Evolutionary conservation across 306 rosid genomes (phyloP).

Genomic region (Gastrolobium villosum): DNA sequence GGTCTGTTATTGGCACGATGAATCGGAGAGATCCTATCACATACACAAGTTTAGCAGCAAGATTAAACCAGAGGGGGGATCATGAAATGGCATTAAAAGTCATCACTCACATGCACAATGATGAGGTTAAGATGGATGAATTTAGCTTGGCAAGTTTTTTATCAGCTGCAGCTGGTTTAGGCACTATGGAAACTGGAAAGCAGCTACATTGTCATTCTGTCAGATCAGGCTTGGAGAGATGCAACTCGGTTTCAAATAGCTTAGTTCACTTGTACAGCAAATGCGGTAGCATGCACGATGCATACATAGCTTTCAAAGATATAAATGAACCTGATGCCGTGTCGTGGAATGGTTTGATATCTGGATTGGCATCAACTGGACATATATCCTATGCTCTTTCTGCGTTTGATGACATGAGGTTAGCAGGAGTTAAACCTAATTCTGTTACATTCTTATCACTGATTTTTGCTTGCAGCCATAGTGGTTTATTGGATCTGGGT

Average conservation of each 20-base stretch:
- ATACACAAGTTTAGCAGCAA: slow-evolving; percentile 69
- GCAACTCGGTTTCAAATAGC: slow-evolving; percentile 63
- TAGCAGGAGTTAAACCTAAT: slow-evolving; percentile 67
- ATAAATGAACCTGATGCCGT: slow-evolving; percentile 60
- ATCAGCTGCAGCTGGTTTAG: slow-evolving; percentile 74
- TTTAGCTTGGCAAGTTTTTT: slow-evolving; percentile 71
- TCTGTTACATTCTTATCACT: slow-evolving; percentile 61
- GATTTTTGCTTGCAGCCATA: slow-evolving; percentile 76
- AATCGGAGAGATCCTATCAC: slow-evolving; percentile 63
- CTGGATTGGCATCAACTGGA: slow-evolving; percentile 66
- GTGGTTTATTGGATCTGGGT: slow-evolving; percentile 64
- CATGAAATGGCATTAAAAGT: slow-evolving; percentile 62
- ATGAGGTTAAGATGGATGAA: slow-evolving; percentile 65
- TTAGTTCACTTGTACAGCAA: slow-evolving; percentile 72
- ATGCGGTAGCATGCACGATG: slow-evolving; percentile 63
- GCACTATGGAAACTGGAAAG: slow-evolving; percentile 64
- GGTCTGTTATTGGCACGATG: slow-evolving; percentile 63
- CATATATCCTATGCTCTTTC: slow-evolving; percentile 60
- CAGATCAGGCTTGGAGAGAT: slow-evolving; percentile 61
- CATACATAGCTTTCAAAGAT: slow-evolving; percentile 61
- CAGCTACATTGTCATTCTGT: slow-evolving; percentile 69
- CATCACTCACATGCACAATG: slow-evolving; percentile 58
- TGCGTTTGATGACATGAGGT: slow-evolving; percentile 75
- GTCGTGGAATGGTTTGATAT: slow-evolving; percentile 76
- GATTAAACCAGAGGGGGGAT: slow-evolving; percentile 66